Conservation (phyloP, 2,329 filamentous ascomycete genomes). For the Pseudonectria foliicola region DNA sequence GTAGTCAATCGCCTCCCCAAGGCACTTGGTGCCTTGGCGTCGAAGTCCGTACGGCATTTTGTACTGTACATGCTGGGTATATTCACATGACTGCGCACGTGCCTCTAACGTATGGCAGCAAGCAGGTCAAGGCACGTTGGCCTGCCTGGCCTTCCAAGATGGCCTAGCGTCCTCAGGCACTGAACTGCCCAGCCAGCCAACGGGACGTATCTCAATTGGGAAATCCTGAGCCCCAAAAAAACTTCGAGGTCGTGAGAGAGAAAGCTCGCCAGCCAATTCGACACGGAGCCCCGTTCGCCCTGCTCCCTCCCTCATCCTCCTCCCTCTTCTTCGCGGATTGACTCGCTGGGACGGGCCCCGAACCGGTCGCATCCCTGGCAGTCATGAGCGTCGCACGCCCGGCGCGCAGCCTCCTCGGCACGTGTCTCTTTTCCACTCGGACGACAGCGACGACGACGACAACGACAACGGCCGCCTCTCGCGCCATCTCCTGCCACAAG, state of each 20-base stretch:
- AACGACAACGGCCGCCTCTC: slow-evolving; percentile 9
- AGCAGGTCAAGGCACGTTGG: too few relatives aligned
- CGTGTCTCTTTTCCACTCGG: slow-evolving; percentile 35
- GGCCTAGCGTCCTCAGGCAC: slow-evolving; percentile 3
- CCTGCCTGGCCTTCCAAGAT: slow-evolving; percentile 14
- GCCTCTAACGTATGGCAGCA: too few relatives aligned
- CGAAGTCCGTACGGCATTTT: too few relatives aligned
- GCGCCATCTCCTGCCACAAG: slow-evolving; percentile 29
- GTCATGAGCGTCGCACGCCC: slow-evolving; percentile 51
- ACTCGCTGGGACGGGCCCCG: slow-evolving; percentile 1
- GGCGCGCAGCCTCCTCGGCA: slow-evolving; percentile 46
- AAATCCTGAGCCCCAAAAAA: slow-evolving; percentile 24
- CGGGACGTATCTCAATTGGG: slow-evolving; percentile 16
- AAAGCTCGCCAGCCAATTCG: slow-evolving; percentile 7
- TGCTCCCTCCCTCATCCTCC: background rate
- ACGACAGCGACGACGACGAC: slow-evolving; percentile 10
- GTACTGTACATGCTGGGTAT: too few relatives aligned
- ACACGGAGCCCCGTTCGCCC: slow-evolving; percentile 6
- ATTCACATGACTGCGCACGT: too few relatives aligned
- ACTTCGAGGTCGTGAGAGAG: slow-evolving; percentile 25
- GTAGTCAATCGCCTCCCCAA: too few relatives aligned
- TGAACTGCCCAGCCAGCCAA: slow-evolving; percentile 5
- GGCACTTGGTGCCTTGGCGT: too few relatives aligned
- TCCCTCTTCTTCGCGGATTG: slow-evolving; percentile 7
- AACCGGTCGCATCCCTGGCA: slow-evolving; percentile 17